Evolutionary conservation across 306 rosid genomes (phyloP).

Genomic region (Inga laurina): DNA sequence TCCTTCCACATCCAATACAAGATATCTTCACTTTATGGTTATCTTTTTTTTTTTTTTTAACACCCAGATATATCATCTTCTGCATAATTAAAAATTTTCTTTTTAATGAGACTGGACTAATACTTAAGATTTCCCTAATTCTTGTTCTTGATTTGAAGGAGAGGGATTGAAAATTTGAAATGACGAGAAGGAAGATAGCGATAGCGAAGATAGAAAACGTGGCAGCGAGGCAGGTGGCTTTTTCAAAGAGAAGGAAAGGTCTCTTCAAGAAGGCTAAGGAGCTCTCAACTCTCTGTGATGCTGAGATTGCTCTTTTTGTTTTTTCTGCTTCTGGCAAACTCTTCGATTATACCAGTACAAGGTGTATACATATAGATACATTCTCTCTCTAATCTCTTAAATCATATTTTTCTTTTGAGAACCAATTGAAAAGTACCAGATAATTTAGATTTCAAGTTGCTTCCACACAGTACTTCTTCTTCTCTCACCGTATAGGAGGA

Average conservation of each 20-base stretch:
- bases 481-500: neutral
- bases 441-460: neutral
- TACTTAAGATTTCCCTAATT: too few relatives aligned
- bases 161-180: neutral
- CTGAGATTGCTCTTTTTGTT: slow-evolving; percentile 12
- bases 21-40: too few relatives aligned
- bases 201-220: slow-evolving; percentile 34
- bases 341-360: slow-evolving; percentile 17
- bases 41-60: too few relatives aligned
- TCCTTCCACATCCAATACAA: too few relatives aligned
- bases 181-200: neutral
- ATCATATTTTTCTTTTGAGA: too few relatives aligned
- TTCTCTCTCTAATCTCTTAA: neutral
- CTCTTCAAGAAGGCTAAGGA: neutral
- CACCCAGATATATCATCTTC: neutral
- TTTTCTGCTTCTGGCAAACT: slow-evolving; percentile 40
- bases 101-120: neutral
- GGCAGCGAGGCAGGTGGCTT: slow-evolving; percentile 36
- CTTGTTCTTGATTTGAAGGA: neutral
- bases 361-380: neutral
- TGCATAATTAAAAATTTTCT: neutral
- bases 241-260: neutral
- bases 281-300: neutral
- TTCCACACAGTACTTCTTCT: neutral
- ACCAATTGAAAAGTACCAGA: too few relatives aligned